Evolutionary conservation across 2,329 filamentous ascomycete species (phyloP), one percentile per base, ranked within the genome.

Genomic region (Fusarium succisae): DNA sequence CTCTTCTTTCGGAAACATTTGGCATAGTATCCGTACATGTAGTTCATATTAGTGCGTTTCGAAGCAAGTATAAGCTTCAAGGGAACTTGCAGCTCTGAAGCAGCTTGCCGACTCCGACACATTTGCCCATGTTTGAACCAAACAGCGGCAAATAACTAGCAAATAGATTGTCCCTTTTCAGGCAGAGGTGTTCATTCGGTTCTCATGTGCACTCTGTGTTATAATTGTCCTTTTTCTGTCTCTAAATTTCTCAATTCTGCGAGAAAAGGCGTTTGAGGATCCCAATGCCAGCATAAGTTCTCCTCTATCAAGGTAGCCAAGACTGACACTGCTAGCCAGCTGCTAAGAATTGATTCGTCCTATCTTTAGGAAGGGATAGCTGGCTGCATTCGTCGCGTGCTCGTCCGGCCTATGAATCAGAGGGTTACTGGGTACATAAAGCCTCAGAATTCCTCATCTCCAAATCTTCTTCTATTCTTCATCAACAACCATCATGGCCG

Each of bases 381-480:
- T 22, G 7, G 35, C 2, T 39, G 1, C 7, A 28, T n/a, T 58
- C 32, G 3, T 5, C 56, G 20, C 8, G 24, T 9, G 18, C 47
- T 28, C 11, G 24, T 17, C 13, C 41, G 6, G 15, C 26, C 50
- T 48, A 30, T 74, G 61, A 72, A 72, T 72, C 71, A 64, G 6
- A 9, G 15, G 8, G 15, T 9, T 8, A 20, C 15, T 39, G 20
- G 2, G 20, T 53, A 24, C 1, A 38, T 30, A 22, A 38, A 39
- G 12, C 35, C 41, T 37, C 24, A 5, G 28, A 39, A 47, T 13
- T 38, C 9, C 32, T 47, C 47, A 26, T 14, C 8, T 15, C 28
- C 30, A 26, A n/a, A 0, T n/a, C 24, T 57, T 38, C 11, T 14
- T 59, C 18, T 28, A 24, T 30, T 44, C 7, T 41, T 32, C 54